Base-by-base conservation (phyloP, 306 rosid species). In the Glycine tomentella region DNA sequence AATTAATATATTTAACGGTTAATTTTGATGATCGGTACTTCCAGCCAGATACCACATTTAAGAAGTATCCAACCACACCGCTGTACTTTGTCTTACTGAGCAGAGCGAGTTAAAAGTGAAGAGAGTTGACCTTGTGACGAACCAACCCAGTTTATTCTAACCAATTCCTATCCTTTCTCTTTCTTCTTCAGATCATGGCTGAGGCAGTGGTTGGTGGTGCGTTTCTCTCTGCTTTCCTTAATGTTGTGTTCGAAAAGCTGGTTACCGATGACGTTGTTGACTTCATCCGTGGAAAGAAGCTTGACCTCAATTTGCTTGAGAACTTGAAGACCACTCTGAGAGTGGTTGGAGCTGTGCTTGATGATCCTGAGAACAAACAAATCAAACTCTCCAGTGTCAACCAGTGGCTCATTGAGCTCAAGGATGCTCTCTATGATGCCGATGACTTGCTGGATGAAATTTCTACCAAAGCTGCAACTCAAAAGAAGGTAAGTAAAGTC, bases 381-480 rank as follows among this genome's bases (percentile, higher is more conserved):
- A 11, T 31, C 8, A 33, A 8, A 0, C 44, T 31, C 68, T 9
- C 44, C 44, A 33, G 12, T 61, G 68, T 61, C 44, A 31, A 61
- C 2, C 0, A 61, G 16, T 61, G 68, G 68, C 44, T 61, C 5
- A 3, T 11, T 31, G 16, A 11, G 13, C 68, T 61, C 42, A 61
- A 12, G 2, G 68, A 61, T 61, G 3, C 1, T 10, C 44, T 33
- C 44, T 61, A 31, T 7, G 4, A 33, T 4, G 68, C 12, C 5
- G 68, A 61, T 1, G 68, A 61, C 68, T 11, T 61, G 5, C 68
- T 61, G 3, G 68, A 61, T 33, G 68, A 61, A 61, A 15, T 61
- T 61, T 61, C 44, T 11, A 33, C 68, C 5, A 31, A 61, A 61
- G 68, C 68, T 61, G 16, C 44, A 31, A 33, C 44, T 61, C 42